Conservation (phyloP, 129 eudicot genomes). For the Mikania micrantha region DNA sequence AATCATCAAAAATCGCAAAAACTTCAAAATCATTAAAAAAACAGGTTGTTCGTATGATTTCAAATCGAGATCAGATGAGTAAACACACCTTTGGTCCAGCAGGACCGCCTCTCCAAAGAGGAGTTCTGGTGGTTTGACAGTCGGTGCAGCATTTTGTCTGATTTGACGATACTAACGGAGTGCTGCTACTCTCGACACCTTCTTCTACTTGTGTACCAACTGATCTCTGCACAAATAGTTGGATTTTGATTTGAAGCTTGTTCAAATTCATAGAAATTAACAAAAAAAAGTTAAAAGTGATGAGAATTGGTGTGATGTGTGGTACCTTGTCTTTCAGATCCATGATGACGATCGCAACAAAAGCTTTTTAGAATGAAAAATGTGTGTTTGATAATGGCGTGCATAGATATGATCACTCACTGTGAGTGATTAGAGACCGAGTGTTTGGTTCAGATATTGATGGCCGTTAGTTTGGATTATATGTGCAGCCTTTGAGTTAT, state of each 20-base stretch:
- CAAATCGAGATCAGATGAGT: too few relatives aligned
- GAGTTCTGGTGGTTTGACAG: conserved; percentile 60
- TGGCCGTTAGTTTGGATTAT: conserved; percentile 21
- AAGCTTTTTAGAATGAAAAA: background rate
- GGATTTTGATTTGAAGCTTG: background rate
- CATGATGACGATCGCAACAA: conserved; percentile 20
- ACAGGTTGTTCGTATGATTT: too few relatives aligned
- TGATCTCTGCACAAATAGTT: conserved; percentile 23
- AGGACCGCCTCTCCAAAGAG: conserved; percentile 74
- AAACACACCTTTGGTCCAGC: conserved; percentile 66
- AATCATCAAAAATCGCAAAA: too few relatives aligned
- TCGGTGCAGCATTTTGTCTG: conserved; percentile 39
- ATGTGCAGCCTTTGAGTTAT: conserved; percentile 25
- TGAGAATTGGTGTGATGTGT: background rate
- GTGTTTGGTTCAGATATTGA: background rate
- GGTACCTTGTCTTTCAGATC: conserved; percentile 42
- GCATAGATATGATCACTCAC: conserved; percentile 1
- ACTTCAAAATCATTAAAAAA: too few relatives aligned
- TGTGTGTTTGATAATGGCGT: background rate
- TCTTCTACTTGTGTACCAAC: background rate
- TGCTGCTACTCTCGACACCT: too few relatives aligned
- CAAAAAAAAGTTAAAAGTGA: too few relatives aligned
- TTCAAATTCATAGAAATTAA: background rate
- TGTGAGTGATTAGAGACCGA: background rate
- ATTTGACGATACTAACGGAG: conserved; percentile 16